A percentile compares a stretch with the other conserved stretches of the same genome.
phyloP scores from a whole-genome alignment of 2,329 filamentous ascomycete species.

The Trichoderma oligosporum region DNA sequence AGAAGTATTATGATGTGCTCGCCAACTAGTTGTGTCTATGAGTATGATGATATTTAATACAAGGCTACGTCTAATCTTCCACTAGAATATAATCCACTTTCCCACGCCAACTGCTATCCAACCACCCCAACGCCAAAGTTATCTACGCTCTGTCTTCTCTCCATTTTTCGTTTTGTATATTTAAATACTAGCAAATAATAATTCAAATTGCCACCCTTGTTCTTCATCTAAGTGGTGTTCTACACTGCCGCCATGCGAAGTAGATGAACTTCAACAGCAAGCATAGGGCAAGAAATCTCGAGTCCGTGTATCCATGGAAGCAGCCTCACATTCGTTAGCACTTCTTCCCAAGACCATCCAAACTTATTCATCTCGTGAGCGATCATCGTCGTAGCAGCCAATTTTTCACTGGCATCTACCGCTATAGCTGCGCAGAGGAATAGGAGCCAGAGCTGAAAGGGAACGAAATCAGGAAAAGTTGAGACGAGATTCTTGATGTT shows the following conservation, averaged over 20 bases:
- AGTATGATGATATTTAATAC: no score
- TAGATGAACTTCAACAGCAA: not conserved
- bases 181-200: no score
- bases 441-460: conserved; percentile 6
- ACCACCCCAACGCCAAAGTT: no score
- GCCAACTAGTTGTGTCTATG: no score
- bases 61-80: no score
- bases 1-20: no score
- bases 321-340: not conserved
- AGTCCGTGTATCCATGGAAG: conserved; percentile 12
- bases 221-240: no score
- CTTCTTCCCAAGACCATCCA: not conserved
- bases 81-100: no score
- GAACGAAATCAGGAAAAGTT: not conserved
- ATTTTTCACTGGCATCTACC: not conserved
- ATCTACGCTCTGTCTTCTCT: no score
- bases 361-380: not conserved
- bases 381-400: not conserved
- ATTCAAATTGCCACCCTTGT: no score
- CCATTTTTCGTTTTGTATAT: no score
- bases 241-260: not conserved
- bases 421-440: conserved; percentile 5
- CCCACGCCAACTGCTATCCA: no score
- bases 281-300: not conserved
- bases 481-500: not conserved